phyloP scores from a whole-genome alignment of 2,329 filamentous ascomycete genomes.

The Cordyceps farinosa region DNA sequence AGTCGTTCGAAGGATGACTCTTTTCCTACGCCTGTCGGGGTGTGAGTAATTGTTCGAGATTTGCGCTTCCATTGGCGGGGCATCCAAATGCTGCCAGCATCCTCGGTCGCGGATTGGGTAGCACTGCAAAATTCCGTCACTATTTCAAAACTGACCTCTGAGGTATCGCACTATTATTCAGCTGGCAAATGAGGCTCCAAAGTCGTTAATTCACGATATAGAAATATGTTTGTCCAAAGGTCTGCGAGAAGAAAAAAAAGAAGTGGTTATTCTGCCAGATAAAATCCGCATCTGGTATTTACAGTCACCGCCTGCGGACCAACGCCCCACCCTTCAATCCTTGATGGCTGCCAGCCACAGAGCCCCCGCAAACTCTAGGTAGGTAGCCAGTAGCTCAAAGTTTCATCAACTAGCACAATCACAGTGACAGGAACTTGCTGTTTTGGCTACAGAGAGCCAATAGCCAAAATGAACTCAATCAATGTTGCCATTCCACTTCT shows the following conservation, averaged over 20 bases:
- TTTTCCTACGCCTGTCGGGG: background rate
- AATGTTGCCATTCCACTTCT: background rate
- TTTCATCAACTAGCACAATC: too few species aligned
- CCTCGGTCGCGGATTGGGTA: background rate
- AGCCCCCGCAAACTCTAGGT: too few species aligned
- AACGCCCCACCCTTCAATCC: background rate
- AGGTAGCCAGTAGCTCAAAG: too few species aligned
- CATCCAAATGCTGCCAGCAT: background rate
- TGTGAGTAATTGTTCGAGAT: slow-evolving; percentile 17
- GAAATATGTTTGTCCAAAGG: background rate
- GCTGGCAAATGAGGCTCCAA: background rate
- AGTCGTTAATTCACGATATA: background rate
- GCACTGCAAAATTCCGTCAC: background rate
- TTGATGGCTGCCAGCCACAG: background rate
- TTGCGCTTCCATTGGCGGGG: slow-evolving; percentile 14
- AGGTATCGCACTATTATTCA: background rate
- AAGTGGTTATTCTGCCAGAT: slow-evolving; percentile 14
- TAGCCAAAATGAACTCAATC: background rate
- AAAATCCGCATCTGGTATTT: background rate
- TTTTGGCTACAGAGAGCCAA: background rate
- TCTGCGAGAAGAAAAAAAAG: slow-evolving; percentile 6
- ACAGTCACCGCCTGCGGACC: slow-evolving; percentile 1
- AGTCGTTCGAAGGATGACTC: background rate
- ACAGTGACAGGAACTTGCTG: too few species aligned
- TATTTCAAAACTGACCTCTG: slow-evolving; percentile 4